These are phyloP conservation scores for Sugiyamaella qingdaonensis DNA, from an alignment of 805 yeast species.

Conservation along the genomic window DNA sequence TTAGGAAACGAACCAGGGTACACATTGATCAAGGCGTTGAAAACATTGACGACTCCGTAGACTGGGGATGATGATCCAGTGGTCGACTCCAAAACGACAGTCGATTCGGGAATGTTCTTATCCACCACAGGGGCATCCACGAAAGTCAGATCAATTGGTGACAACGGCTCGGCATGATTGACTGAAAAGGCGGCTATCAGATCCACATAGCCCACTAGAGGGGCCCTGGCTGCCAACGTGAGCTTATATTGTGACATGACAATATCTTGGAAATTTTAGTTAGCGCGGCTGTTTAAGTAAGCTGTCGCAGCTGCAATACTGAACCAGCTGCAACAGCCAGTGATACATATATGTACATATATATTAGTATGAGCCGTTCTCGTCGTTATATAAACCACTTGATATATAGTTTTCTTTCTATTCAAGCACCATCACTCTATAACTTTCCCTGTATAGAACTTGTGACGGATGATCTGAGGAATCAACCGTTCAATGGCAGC, in stretches of 20 bases:
- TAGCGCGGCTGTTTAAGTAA: too few species aligned
- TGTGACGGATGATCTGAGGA: too few species aligned
- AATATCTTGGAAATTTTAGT: background rate
- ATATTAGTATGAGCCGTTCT: too few species aligned
- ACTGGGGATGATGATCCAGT: slow-evolving; percentile 33
- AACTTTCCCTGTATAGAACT: too few species aligned
- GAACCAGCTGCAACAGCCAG: too few species aligned
- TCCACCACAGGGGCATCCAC: slow-evolving; percentile 69
- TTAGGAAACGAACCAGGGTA: slow-evolving; percentile 4
- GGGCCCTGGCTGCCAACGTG: slow-evolving; percentile 81
- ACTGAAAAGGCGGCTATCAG: slow-evolving; percentile 74
- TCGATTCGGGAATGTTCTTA: slow-evolving; percentile 36
- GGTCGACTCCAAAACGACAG: slow-evolving; percentile 35
- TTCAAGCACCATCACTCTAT: too few species aligned
- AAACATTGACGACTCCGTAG: slow-evolving; percentile 40
- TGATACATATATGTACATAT: too few species aligned
- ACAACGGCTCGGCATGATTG: slow-evolving; percentile 42
- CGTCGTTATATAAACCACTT: too few species aligned
- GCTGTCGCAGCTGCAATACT: too few species aligned
- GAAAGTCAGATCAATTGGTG: slow-evolving; percentile 55
- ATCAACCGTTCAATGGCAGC: too few species aligned
- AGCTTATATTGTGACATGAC: slow-evolving; percentile 33
- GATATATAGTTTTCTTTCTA: too few species aligned
- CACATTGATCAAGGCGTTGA: slow-evolving; percentile 40
- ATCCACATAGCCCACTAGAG: slow-evolving; percentile 71